Evolutionary conservation across 257 asterid species (phyloP).

Genomic region (Solanum chmielewskii): DNA sequence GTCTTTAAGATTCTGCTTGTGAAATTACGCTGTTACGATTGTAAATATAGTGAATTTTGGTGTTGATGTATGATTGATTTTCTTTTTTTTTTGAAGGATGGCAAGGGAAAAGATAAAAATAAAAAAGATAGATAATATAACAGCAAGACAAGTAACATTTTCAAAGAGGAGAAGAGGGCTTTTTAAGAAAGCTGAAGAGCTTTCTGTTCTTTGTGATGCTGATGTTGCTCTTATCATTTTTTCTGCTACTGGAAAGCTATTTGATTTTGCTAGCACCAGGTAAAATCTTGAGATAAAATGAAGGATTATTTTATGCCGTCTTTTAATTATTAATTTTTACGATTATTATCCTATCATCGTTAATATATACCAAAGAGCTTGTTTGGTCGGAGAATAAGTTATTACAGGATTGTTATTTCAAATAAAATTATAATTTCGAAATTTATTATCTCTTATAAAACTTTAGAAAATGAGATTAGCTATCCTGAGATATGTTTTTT

Average conservation of each 20-base stretch:
- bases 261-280: constrained; percentile 25
- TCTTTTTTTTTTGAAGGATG: neutral
- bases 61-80: neutral
- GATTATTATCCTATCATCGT: neutral
- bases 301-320: no score
- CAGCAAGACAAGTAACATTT: constrained; percentile 34
- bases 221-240: constrained; percentile 28
- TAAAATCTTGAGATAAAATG: neutral
- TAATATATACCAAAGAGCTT: no score
- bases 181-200: constrained; percentile 34
- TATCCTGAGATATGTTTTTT: no score
- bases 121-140: constrained; percentile 26
- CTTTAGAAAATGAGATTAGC: neutral
- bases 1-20: neutral
- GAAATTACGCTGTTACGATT: neutral
- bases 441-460: neutral
- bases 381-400: no score
- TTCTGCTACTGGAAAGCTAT: constrained; percentile 30
- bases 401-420: no score
- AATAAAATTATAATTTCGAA: neutral
- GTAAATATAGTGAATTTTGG: neutral
- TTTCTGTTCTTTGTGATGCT: constrained; percentile 29
- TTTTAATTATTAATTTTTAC: no score
- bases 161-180: constrained; percentile 34
- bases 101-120: constrained; percentile 34